phyloP scores from a whole-genome alignment of 2,329 filamentous ascomycete species.

The Apiospora rasikravindrae region DNA sequence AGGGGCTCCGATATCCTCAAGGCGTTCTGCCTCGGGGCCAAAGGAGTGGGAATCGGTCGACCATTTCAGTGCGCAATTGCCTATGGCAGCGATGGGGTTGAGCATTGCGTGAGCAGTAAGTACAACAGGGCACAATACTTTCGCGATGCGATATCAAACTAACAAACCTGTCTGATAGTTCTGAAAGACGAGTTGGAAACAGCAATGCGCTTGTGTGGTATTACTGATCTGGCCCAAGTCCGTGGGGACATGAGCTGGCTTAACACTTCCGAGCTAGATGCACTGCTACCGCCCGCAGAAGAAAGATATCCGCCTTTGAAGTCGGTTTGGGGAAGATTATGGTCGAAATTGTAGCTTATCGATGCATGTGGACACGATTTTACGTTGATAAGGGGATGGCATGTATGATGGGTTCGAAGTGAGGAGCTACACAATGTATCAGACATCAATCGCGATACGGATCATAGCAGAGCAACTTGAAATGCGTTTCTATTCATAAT shows the following conservation, averaged over 20 bases:
- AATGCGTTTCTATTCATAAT: not conserved
- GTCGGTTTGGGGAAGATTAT: constrained; percentile 5
- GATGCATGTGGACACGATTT: not conserved
- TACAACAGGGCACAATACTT: constrained; percentile 24
- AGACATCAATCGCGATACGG: not conserved
- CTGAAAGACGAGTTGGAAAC: constrained; percentile 67
- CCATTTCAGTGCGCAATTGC: constrained; percentile 64
- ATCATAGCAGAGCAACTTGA: not conserved
- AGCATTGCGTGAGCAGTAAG: constrained; percentile 58
- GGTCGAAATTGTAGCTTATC: constrained; percentile 18
- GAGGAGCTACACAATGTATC: not conserved
- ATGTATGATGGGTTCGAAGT: not conserved
- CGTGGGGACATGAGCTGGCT: constrained; percentile 23
- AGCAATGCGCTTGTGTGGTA: constrained; percentile 69
- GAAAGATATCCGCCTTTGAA: constrained; percentile 18
- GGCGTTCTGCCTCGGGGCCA: constrained; percentile 68
- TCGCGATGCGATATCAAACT: not conserved
- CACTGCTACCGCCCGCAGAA: constrained; percentile 14
- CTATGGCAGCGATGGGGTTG: constrained; percentile 65
- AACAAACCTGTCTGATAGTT: constrained; percentile 33
- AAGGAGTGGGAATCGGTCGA: constrained; percentile 66
- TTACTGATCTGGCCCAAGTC: constrained; percentile 64
- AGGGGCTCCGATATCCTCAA: constrained; percentile 72
- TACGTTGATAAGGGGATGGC: not conserved
- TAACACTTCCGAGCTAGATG: constrained; percentile 21